Base-by-base conservation (phyloP, 2,329 filamentous ascomycete species). In the Salinomyces thailandicus region DNA sequence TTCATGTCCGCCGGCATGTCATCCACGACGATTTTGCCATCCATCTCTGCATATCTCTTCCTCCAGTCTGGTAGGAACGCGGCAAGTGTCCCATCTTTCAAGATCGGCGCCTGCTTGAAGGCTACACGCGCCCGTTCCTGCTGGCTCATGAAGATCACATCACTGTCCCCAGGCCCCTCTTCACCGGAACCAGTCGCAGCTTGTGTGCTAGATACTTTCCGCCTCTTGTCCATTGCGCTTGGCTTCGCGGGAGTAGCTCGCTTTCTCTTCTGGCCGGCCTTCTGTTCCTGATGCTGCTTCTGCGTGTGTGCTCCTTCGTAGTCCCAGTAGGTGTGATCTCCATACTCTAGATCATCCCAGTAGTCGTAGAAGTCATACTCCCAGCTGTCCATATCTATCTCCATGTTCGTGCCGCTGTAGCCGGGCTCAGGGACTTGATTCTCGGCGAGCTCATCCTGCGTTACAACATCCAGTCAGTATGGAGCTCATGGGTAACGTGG, bases 291-390 rank as follows among this genome's bases (percentile, higher is more conserved):
- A n/a, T n/a, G n/a, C 22, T 22, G 42, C 45, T 31, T 53, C 54
- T 22, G 42, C 44, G 6, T 29, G 40, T 33, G 43, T 18, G 16
- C 30, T 42, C 46, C 13, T 41, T 31, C 38, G 27, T 47, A 42
- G 33, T 67, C 63, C 45, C 65, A 63, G 33, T 67, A 67, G 28
- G 61, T 58, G 43, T 67, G 64, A 12, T 62, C 63, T 9, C 55
- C 64, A 42, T 68, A 68, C 37, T 69, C 66, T 29, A 68, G 50
- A 39, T 69, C 67, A 38, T 62, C 61, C 54, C 57, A 68, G 49
- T 68, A 70, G 14, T 62, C 62, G 47, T 61, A 69, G 30, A 60
- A 51, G 42, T 69, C 66, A 54, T 61, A 68, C n/a, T 68, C 62
- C 28, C 55, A 52, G n/a, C 32, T 42, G 31, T 53, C 48, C 17